Evolutionary conservation across 129 eudicot genomes (phyloP).

Genomic region (Centaurea solstitialis): DNA sequence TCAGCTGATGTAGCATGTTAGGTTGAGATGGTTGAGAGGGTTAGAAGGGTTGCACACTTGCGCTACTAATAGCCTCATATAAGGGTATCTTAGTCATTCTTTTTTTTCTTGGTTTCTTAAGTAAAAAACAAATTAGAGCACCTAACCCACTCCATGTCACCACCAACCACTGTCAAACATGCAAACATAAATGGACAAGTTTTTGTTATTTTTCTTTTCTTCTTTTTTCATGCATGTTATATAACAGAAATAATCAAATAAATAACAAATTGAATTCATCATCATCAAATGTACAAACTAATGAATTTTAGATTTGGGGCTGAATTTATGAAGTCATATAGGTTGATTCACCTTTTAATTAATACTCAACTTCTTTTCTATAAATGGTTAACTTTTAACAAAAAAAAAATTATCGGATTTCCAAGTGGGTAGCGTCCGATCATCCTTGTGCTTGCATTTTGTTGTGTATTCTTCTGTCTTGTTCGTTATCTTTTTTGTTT

Average conservation of each 20-base stretch:
- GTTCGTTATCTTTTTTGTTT: no score
- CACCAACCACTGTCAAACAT: background rate
- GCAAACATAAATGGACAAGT: background rate
- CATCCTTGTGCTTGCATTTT: background rate
- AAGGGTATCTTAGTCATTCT: background rate
- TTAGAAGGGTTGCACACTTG: no score
- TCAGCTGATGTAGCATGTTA: no score
- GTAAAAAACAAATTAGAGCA: background rate
- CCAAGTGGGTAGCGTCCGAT: background rate
- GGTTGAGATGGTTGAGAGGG: no score
- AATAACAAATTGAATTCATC: background rate
- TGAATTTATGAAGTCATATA: background rate
- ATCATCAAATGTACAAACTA: background rate
- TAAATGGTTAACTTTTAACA: background rate
- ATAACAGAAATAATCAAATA: background rate
- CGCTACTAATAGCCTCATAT: no score
- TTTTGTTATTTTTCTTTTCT: background rate
- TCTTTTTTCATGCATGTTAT: background rate
- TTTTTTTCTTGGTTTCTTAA: background rate
- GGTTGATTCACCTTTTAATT: background rate
- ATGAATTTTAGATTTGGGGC: background rate
- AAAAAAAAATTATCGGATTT: no score
- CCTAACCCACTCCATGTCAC: no score
- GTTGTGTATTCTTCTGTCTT: background rate
- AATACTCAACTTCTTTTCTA: no score